These are phyloP conservation scores for Beauveria australis DNA, from an alignment of 2,329 filamentous ascomycete genomes.

Conservation along the genomic window DNA sequence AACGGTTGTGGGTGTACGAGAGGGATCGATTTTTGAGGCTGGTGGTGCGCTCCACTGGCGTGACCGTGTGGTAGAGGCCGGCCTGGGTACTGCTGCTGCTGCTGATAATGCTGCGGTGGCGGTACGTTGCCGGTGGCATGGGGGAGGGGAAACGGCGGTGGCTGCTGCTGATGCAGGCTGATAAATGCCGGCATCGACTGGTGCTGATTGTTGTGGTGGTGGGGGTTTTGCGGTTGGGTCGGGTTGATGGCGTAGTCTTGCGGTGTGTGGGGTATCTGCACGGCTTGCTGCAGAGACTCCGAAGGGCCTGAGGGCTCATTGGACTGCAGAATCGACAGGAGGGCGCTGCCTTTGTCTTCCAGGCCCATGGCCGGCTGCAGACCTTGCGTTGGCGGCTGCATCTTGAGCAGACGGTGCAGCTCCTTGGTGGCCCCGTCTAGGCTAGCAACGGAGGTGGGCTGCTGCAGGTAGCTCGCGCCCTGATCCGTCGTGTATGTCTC, in stretches of 20 bases:
- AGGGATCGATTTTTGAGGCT: conserved; percentile 16
- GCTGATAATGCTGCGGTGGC: conserved; percentile 12
- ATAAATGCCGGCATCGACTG: conserved; percentile 21
- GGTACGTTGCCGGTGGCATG: neutral
- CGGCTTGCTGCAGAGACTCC: conserved; percentile 14
- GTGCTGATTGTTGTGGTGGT: conserved; percentile 41
- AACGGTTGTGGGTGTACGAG: conserved; percentile 39
- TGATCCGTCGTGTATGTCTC: conserved; percentile 37
- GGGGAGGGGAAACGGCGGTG: conserved; percentile 22
- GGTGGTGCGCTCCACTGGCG: conserved; percentile 13
- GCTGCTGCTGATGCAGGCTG: conserved; percentile 21
- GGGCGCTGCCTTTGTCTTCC: conserved; percentile 40
- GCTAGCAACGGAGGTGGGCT: conserved; percentile 32
- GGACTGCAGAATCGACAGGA: conserved; percentile 45
- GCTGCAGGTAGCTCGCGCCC: conserved; percentile 15
- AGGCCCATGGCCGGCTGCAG: conserved; percentile 25
- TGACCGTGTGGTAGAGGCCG: neutral
- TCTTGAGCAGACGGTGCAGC: conserved; percentile 46
- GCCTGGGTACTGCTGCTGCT: conserved; percentile 14
- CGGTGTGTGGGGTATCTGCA: conserved; percentile 39
- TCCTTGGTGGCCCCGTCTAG: conserved; percentile 44
- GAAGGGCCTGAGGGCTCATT: conserved; percentile 17
- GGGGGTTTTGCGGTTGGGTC: conserved; percentile 48
- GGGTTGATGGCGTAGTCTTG: conserved; percentile 45
- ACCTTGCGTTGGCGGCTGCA: conserved; percentile 45